Conservation (phyloP, 805 yeast species). For the Candida arabinofermentans region DNA sequence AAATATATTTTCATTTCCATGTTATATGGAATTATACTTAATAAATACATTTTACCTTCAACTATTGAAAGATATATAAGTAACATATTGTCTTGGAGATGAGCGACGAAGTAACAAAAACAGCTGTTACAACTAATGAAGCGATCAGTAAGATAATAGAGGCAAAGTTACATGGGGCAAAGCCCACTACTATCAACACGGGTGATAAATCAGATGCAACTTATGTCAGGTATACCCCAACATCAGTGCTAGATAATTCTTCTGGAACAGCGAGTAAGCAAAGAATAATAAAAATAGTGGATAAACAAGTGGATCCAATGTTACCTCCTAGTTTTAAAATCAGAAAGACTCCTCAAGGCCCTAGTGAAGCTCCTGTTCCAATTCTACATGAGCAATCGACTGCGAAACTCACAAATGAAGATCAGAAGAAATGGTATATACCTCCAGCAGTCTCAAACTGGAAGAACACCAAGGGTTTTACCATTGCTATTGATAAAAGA, state of each 20-base stretch:
- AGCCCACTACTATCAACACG: slow-evolving; percentile 11
- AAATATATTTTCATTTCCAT: neutral
- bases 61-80: neutral
- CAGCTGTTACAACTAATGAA: slow-evolving; percentile 51
- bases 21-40: too few species aligned
- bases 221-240: slow-evolving; percentile 42
- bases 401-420: slow-evolving; percentile 60
- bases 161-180: slow-evolving; percentile 36
- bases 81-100: neutral
- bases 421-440: slow-evolving; percentile 76
- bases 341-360: slow-evolving; percentile 66
- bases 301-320: slow-evolving; percentile 74
- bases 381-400: slow-evolving; percentile 58
- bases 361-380: slow-evolving; percentile 58
- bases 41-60: neutral
- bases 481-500: slow-evolving; percentile 77
- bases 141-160: slow-evolving; percentile 51
- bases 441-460: slow-evolving; percentile 93
- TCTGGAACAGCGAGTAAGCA: slow-evolving; percentile 24
- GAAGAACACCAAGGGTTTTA: slow-evolving; percentile 90
- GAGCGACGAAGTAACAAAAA: slow-evolving; percentile 23
- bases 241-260: slow-evolving; percentile 29
- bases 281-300: slow-evolving; percentile 61
- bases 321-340: slow-evolving; percentile 75
- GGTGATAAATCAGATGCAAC: slow-evolving; percentile 29